Conservation (phyloP, 2,329 filamentous ascomycete species). For the Pyrenophora seminiperda region DNA sequence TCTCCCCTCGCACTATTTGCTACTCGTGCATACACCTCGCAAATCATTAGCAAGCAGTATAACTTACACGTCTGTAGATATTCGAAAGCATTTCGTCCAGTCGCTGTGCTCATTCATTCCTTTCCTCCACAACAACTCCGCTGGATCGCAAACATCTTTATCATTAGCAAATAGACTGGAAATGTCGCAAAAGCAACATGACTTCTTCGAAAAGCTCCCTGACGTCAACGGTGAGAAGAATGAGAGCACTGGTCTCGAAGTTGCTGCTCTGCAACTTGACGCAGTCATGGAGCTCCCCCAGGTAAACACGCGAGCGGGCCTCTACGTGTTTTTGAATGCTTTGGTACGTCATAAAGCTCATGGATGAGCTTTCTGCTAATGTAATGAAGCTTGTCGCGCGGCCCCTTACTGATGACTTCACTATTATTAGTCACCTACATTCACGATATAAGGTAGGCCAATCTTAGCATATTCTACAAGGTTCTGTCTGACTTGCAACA, state of each 20-base stretch:
- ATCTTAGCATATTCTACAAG: not conserved
- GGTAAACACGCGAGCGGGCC: conserved; percentile 76
- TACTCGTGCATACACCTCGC: not conserved
- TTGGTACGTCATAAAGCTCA: conserved; percentile 60
- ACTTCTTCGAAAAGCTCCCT: conserved; percentile 51
- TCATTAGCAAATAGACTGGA: conserved; percentile 50
- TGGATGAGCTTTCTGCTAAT: conserved; percentile 37
- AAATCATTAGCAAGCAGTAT: not conserved
- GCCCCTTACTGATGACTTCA: conserved; percentile 80
- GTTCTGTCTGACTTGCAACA: conserved; percentile 51
- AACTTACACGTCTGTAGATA: conserved; percentile 25
- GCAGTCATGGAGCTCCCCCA: conserved; percentile 69
- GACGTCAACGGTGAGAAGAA: conserved; percentile 50
- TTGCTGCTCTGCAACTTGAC: conserved; percentile 58
- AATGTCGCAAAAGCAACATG: conserved; percentile 49
- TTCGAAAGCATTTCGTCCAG: conserved; percentile 41
- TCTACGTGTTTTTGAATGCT: conserved; percentile 85
- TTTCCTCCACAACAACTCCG: conserved; percentile 61
- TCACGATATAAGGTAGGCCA: conserved; percentile 77
- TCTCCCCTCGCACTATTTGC: not conserved
- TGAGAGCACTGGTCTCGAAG: conserved; percentile 47
- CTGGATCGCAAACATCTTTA: conserved; percentile 57
- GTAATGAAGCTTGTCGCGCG: conserved; percentile 72
- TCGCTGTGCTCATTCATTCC: conserved; percentile 42
- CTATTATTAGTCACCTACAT: conserved; percentile 78